Percentiles rank a stretch among this genome's conserved stretches.
These are phyloP conservation scores for Ceratopteris richardii DNA, from an alignment of 75 land plant genomes.

Conservation along the genomic window DNA sequence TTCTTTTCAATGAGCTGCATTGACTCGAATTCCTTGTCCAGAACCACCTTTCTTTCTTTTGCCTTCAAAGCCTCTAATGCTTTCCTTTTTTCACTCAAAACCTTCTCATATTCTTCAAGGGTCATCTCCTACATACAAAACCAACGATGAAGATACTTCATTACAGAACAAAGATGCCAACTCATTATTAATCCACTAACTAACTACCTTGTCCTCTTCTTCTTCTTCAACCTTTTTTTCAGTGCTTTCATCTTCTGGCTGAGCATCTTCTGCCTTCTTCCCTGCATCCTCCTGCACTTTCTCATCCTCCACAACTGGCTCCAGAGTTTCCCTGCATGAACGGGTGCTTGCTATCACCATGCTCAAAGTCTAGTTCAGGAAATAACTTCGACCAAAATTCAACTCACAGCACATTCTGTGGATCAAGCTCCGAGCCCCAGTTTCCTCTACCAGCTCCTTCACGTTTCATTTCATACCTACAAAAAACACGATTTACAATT, in stretches of 20 bases:
- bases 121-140: conserved; percentile 38
- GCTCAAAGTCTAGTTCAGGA: background rate
- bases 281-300: conserved; percentile 1
- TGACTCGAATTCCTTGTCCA: conserved; percentile 34
- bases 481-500: background rate
- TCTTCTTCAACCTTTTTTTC: conserved; percentile 23
- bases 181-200: conserved; percentile 2
- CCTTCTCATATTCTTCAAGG: conserved; percentile 49
- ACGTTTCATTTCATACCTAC: conserved; percentile 26
- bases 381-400: background rate
- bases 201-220: conserved; percentile 35
- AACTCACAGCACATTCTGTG: background rate
- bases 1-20: conserved; percentile 46
- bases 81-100: conserved; percentile 42
- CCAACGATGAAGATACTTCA: background rate
- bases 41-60: conserved; percentile 36
- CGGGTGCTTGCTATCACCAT: conserved; percentile 10
- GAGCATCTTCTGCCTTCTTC: conserved; percentile 4
- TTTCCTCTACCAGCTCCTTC: conserved; percentile 32
- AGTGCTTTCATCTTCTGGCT: conserved; percentile 3
- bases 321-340: conserved; percentile 10
- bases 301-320: background rate
- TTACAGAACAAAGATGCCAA: background rate
- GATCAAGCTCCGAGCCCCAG: conserved; percentile 19
- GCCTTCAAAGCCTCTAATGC: conserved; percentile 19